Evolutionary conservation across 2,329 filamentous ascomycete genomes (phyloP), one percentile per base, ranked within the genome.

Genomic region (Sclerotinia spermophila): DNA sequence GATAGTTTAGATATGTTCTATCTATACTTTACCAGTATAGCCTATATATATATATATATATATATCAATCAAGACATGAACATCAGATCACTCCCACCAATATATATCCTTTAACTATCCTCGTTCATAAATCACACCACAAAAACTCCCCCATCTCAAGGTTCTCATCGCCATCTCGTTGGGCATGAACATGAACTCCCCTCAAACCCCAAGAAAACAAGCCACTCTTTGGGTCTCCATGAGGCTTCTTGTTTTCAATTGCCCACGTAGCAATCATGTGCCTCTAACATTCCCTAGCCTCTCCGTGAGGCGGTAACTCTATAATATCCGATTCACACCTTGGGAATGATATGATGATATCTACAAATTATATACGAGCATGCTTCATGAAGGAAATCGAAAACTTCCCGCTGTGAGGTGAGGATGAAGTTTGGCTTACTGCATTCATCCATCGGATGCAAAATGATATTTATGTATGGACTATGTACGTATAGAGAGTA

Each of bases 221-320:
- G 58, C 58, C 58, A 44, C 38, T 30, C 35, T 40, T 66, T 53
- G 62, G 62, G 62, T 66, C 51, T 51, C 35, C 48, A 66, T 53
- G 35, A 66, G 62, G 62, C 62, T 53, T 66, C 62, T 65, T 55
- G 62, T 7, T 66, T 30, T 66, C 11, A 66, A 53, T 42, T 13
- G 62, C 62, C 62, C 62, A 66, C 62, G 62, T 66, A 66, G 48
- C 62, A 66, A 66, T 53, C 62, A 66, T 53, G 62, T 30, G 62
- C 62, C 51, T 40, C 45, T 51, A 24, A 17, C 21, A 35, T 38
- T 44, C 42, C 42, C 60, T 48, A 62, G 60, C 30, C 30, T 33
- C 35, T n/a, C 33, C n/a, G 30, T 13, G 15, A 64, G 44, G 61
- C 61, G 33, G 10, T n/a, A 42, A 42, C 58, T n/a, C 38, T 42